Conservation (phyloP, 129 eudicot species). For the Artemisia tridentata region DNA sequence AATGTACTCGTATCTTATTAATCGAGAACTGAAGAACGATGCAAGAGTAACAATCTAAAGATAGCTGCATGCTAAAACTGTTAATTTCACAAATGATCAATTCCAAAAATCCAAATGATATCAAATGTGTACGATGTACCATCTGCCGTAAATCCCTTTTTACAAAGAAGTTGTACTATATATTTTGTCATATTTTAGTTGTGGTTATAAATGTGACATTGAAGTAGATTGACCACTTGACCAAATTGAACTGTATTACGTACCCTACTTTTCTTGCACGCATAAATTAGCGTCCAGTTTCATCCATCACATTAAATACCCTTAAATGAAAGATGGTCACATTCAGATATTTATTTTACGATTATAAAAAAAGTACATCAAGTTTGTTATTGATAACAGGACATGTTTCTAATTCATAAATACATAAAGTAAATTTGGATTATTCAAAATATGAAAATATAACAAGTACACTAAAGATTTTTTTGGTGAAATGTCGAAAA, state of each 20-base stretch:
- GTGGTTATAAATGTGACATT: constrained; percentile 20
- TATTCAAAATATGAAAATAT: constrained; percentile 15
- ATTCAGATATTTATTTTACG: background rate
- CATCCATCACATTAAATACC: constrained; percentile 13
- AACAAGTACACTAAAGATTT: constrained; percentile 15
- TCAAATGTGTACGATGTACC: too few species aligned
- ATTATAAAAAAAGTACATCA: background rate
- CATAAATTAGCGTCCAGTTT: constrained; percentile 15
- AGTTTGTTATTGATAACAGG: background rate
- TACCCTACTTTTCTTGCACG: constrained; percentile 19
- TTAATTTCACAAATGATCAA: too few species aligned
- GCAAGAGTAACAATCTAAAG: background rate
- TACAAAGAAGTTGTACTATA: background rate
- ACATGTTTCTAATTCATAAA: background rate
- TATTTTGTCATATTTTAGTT: constrained; percentile 18
- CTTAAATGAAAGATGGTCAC: constrained; percentile 10
- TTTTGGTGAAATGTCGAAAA: constrained; percentile 26
- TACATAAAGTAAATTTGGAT: constrained; percentile 20
- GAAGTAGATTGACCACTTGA: constrained; percentile 19
- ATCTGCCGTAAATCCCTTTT: background rate
- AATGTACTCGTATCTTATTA: too few species aligned
- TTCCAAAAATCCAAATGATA: too few species aligned
- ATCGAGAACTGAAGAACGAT: too few species aligned
- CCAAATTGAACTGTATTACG: constrained; percentile 7
- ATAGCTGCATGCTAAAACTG: background rate